Conservation (phyloP, 78 protist genomes). For the Dictyostelium intermedium region DNA sequence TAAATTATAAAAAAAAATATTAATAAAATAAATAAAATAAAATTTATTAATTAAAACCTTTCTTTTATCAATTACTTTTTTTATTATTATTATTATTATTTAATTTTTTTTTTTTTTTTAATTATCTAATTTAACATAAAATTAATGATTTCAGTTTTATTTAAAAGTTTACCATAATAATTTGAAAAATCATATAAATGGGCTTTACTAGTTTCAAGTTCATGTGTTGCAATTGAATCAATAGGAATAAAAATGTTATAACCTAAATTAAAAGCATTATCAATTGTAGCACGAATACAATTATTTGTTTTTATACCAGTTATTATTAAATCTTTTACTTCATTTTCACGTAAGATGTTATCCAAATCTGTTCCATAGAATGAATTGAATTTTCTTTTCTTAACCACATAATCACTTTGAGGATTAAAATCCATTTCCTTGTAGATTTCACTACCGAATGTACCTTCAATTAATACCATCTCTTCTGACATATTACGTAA, state of each 20-base stretch:
- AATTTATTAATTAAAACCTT: too few relatives aligned
- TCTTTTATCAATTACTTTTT: too few relatives aligned
- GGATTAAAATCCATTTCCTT: background rate
- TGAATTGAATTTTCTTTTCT: background rate
- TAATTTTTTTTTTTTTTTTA: too few relatives aligned
- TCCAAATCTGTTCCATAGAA: background rate
- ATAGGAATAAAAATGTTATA: background rate
- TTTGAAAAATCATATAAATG: background rate
- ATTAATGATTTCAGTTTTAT: background rate
- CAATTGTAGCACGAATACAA: background rate
- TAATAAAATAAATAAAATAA: too few relatives aligned
- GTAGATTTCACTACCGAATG: background rate
- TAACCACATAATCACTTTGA: background rate
- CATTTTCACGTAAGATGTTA: background rate
- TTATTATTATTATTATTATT: too few relatives aligned
- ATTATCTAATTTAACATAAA: too few relatives aligned
- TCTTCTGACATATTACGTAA: background rate
- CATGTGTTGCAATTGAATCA: background rate
- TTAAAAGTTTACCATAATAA: background rate
- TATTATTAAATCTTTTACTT: background rate
- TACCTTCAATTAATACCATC: background rate
- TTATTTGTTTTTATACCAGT: constrained; percentile 12
- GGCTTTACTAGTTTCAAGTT: background rate
- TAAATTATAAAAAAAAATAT: too few relatives aligned
- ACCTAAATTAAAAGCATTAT: background rate